Base-by-base conservation (phyloP, 371 early-diverging fungal species). In the Zancudomyces culisetae region DNA sequence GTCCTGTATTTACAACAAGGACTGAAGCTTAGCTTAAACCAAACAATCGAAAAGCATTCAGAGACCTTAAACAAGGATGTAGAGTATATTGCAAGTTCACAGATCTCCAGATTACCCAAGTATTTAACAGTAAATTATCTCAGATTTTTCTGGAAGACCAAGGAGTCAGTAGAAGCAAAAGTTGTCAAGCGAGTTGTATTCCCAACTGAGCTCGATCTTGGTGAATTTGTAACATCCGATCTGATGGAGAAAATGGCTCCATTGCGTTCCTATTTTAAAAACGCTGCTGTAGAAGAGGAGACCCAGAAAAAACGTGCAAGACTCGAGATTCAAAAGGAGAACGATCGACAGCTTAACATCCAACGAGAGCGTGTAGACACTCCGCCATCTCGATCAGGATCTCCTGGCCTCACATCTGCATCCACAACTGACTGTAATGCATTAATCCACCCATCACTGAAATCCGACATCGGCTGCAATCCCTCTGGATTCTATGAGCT, bases 61-160 rank as follows among this genome's bases (percentile, higher is more conserved):
- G 74, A 79, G 12, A 74, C 84, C 0, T 71, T 94, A 45, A 77
- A 74, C 20, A 75, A 87, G 10, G 73, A 76, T 12, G 90, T 93
- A 3, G 66, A 69, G 42, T 95, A 90, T 58, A 75, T 74, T 46
- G 85, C 87, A 52, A 76, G 67, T 3, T 77, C 79, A 35, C 71
- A 76, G 39, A 78, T 98, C 21, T 76, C 75, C 13, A 78, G 93
- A 2, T 64, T 96, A 28, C 98, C 98, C 1, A 62, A 72, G 15
- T 96, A 96, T 60, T 61, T 98, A 52, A 80, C 92, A 0, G 68
- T 94, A 19, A 81, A 87, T 54, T 94, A 90, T 65, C 83, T 92
- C 30, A 79, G 98, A 22, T 94, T 95, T 70, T 94, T 84, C 68
- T 97, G 98, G 98, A 92, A 93, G 57, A 70, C 83, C 0, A 66